A percentile compares a stretch with the other conserved stretches of the same genome.
phyloP scores from a whole-genome alignment of 768 basidiomycete genomes.

The Amanita molliuscula region DNA sequence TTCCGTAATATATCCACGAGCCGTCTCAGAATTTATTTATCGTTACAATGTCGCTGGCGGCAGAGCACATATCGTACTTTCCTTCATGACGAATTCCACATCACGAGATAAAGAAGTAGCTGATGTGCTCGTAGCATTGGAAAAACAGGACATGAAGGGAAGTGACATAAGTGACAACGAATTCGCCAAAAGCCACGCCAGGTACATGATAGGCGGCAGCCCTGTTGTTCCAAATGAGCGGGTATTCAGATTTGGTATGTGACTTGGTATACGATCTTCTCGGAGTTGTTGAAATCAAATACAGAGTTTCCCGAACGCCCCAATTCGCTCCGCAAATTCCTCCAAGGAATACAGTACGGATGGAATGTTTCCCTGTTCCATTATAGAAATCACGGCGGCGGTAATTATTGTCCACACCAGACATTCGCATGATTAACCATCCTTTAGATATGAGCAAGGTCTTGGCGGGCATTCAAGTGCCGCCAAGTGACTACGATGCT shows the following conservation, averaged over 20 bases:
- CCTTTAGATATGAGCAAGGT: slow-evolving; percentile 81
- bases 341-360: slow-evolving; percentile 66
- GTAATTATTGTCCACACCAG: slow-evolving; percentile 31
- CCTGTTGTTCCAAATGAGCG: slow-evolving; percentile 73
- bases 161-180: slow-evolving; percentile 92
- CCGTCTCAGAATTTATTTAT: slow-evolving; percentile 94
- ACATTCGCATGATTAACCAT: neutral
- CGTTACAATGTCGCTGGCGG: slow-evolving; percentile 65
- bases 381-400: slow-evolving; percentile 95
- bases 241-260: slow-evolving; percentile 85
- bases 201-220: slow-evolving; percentile 92
- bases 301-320: slow-evolving; percentile 95
- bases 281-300: neutral
- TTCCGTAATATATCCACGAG: slow-evolving; percentile 78
- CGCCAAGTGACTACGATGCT: slow-evolving; percentile 47
- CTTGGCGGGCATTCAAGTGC: slow-evolving; percentile 89
- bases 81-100: slow-evolving; percentile 71
- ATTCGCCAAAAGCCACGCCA: slow-evolving; percentile 86
- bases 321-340: slow-evolving; percentile 82
- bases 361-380: slow-evolving; percentile 98
- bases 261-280: neutral
- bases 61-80: slow-evolving; percentile 80
- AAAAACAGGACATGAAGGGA: slow-evolving; percentile 65
- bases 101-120: slow-evolving; percentile 51
- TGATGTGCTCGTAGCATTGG: slow-evolving; percentile 53